Evolutionary conservation across 805 yeast genomes (phyloP), one percentile per base, ranked within the genome.

Genomic region (Barnettozyma wickerhamii): DNA sequence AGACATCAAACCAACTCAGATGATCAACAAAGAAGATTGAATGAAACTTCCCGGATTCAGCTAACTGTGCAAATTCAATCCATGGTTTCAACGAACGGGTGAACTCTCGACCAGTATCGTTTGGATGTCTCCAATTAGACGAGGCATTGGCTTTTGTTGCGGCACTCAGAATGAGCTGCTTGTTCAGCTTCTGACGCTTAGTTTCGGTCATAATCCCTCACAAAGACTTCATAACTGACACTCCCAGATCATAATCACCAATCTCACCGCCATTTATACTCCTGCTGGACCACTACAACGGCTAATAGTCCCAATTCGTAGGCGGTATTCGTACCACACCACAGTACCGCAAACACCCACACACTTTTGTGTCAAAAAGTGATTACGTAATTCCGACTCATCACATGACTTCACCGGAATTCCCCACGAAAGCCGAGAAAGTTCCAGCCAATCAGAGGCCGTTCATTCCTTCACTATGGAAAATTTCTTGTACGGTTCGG

Each of bases 1-100:
- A 67, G 6, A 65, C 68, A 43, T 67, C 72, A 42, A 64, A 67
- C 1, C 58, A 61, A 4, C 67, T 69, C 27, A 65, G 43, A 19
- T 63, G 64, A 45, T 67, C 72, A 18, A 71, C 71, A 35, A 67
- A 45, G 45, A 67, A 67, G 13, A 66, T 42, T 5, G 64, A 58
- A 41, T 62, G 62, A 46, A 67, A 55, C 48, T 66, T 66, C 0
- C 68, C 72, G 19, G 48, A 47, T 42, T 67, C 72, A 21, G 64
- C 51, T 13, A 58, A 40, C 35, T 62, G 43, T 12, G 69, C 71
- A 6, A 67, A 47, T 18, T 65, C 52, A 10, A 55, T 54, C 71
- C 71, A 66, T 44, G 60, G 61, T 32, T 63, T 64, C 30, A 59
- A 36, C 9, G 45, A 39, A 26, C 45, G 40, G 10, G 40, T 39